phyloP scores from a whole-genome alignment of 306 rosid species.

The Malus sieversii region DNA sequence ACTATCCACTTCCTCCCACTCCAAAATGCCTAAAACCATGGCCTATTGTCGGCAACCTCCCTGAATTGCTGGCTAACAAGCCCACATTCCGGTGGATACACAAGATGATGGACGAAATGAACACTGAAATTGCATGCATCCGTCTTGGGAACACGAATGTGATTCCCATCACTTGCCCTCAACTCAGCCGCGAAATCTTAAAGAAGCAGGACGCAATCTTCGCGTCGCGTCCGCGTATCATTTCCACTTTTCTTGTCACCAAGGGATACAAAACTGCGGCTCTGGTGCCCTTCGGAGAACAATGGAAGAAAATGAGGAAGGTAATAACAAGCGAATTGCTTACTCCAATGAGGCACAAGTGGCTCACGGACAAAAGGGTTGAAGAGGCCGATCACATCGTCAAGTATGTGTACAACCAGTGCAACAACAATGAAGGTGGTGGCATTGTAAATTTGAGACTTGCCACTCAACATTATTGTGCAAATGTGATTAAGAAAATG shows the following conservation, averaged over 20 bases:
- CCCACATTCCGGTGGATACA: constrained; percentile 26
- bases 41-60: background rate
- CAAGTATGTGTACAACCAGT: constrained; percentile 13
- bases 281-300: background rate
- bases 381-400: constrained; percentile 35
- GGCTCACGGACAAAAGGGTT: constrained; percentile 20
- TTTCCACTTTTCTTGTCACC: background rate
- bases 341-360: background rate
- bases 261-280: constrained; percentile 1
- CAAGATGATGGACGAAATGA: constrained; percentile 16
- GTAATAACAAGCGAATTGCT: background rate
- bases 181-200: constrained; percentile 22
- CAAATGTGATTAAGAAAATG: constrained; percentile 15
- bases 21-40: background rate
- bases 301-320: constrained; percentile 8
- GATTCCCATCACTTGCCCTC: constrained; percentile 17
- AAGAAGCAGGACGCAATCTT: constrained; percentile 27
- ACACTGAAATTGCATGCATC: constrained; percentile 32
- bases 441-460: constrained; percentile 16
- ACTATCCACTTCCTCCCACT: background rate
- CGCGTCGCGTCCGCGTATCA: constrained; percentile 26
- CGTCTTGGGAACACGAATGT: constrained; percentile 30
- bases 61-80: background rate
- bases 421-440: background rate
- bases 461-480: constrained; percentile 22